phyloP scores from a whole-genome alignment of 179 eudicot genomes.

The Actinidia arguta region DNA sequence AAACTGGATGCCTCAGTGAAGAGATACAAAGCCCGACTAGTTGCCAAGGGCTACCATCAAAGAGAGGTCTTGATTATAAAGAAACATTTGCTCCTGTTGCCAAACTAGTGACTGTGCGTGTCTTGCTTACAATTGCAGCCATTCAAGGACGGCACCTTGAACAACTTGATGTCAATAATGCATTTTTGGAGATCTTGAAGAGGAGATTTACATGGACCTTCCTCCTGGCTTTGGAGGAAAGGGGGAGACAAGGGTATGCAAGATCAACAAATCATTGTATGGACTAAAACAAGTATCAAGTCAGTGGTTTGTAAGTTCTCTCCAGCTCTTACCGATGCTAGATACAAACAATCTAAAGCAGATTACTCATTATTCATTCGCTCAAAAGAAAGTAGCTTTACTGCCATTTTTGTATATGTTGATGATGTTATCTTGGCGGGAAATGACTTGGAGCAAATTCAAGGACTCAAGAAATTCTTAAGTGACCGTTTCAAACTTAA shows the following conservation, averaged over 20 bases:
- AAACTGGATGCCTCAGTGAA: no score
- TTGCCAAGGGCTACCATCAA: no score
- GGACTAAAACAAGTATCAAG: background rate
- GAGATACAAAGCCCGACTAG: no score
- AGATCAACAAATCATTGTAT: background rate
- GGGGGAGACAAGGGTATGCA: background rate
- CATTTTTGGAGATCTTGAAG: no score
- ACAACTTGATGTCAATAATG: background rate
- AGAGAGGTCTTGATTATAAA: no score
- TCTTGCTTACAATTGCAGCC: background rate
- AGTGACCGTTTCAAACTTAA: background rate
- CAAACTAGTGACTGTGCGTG: background rate
- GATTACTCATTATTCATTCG: background rate
- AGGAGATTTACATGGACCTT: no score
- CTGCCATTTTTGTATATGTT: background rate
- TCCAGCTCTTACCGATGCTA: no score
- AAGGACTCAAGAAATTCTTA: background rate
- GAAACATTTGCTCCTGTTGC: no score
- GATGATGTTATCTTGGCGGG: background rate
- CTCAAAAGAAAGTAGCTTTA: background rate
- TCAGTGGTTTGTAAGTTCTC: background rate
- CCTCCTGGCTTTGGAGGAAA: background rate
- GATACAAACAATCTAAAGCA: background rate
- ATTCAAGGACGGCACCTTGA: background rate
- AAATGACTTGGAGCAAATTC: background rate